phyloP scores from a whole-genome alignment of 2,329 filamentous ascomycete genomes.

The Clonostachys sp. region DNA sequence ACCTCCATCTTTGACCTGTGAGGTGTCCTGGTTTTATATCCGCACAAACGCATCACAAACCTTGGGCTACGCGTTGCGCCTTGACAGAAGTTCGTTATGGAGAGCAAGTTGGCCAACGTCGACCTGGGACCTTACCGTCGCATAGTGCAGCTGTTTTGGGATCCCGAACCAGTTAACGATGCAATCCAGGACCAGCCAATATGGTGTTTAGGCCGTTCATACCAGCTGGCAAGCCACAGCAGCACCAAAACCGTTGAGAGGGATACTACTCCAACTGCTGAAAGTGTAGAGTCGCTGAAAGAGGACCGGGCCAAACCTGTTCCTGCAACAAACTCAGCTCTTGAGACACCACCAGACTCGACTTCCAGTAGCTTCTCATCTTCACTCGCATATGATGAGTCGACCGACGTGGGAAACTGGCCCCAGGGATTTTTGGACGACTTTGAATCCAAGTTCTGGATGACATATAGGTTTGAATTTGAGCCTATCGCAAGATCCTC shows the following conservation, averaged over 20 bases:
- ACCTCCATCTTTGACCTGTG: too few relatives aligned
- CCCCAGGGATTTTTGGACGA: conserved; percentile 82
- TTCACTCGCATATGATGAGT: conserved; percentile 42
- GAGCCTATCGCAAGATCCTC: conserved; percentile 73
- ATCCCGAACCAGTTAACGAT: conserved; percentile 82
- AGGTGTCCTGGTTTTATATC: too few relatives aligned
- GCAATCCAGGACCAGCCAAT: conserved; percentile 62
- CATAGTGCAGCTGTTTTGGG: conserved; percentile 88
- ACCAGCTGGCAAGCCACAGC: conserved; percentile 30
- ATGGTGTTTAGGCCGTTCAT: conserved; percentile 70
- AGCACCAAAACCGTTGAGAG: neutral
- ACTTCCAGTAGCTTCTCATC: conserved; percentile 46
- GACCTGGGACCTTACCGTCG: conserved; percentile 74
- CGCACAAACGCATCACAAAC: too few relatives aligned
- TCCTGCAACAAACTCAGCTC: conserved; percentile 10
- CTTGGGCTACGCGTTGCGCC: too few relatives aligned
- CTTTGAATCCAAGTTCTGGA: conserved; percentile 90
- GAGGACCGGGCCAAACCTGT: neutral
- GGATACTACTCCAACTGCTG: neutral
- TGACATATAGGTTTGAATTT: conserved; percentile 92
- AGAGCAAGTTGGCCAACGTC: conserved; percentile 45
- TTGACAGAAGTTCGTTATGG: too few relatives aligned
- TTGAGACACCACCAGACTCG: conserved; percentile 42
- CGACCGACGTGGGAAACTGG: conserved; percentile 59
- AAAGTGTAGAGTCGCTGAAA: neutral